Evolutionary conservation across 257 asterid species (phyloP), one percentile per base, ranked within the genome.

Genomic region (Solanum rostratum): DNA sequence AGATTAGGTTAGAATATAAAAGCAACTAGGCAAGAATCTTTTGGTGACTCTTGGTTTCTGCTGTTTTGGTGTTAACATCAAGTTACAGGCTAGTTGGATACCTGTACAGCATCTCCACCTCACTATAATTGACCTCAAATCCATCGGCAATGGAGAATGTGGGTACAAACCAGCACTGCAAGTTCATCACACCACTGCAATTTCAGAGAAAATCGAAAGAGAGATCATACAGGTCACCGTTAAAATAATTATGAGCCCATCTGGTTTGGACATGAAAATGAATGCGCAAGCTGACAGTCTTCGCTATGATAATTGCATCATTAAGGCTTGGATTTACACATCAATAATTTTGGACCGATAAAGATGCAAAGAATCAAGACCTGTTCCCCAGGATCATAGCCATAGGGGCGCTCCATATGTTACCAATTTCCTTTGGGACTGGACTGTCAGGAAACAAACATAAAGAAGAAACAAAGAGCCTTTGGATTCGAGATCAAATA

Each of bases 21-120:
- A 87, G 71, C 83, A 84, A n/a, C n/a, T n/a, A n/a, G n/a, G n/a
- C n/a, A n/a, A n/a, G n/a, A n/a, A n/a, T n/a, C n/a, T 90, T 79
- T 80, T 90, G 85, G 20, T 91, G 43, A 85, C 66, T 83, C 52
- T 5, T 39, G 43, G 43, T 39, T 39, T 39, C 43, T 90, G 18
- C 89, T 18, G 93, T 86, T 5, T 83, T 86, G n/a, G 83, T 89
- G 73, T 76, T 90, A 19, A 88, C 53, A 85, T 91, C 92, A 20
- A 89, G 92, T 49, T 92, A 92, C 70, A 90, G 8, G 92, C 92
- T 39, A 92, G 88, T 79, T 85, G 87, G 70, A 86, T 90, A 1
- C 88, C 94, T 6, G 86, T 87, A 53, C 79, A 50, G 18, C 83
- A 84, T 55, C 91, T 91, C 76, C 86, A 29, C 41, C 90, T 89